Conservation (phyloP, 371 early-diverging fungal species). For the Zopfochytrium polystomum region DNA sequence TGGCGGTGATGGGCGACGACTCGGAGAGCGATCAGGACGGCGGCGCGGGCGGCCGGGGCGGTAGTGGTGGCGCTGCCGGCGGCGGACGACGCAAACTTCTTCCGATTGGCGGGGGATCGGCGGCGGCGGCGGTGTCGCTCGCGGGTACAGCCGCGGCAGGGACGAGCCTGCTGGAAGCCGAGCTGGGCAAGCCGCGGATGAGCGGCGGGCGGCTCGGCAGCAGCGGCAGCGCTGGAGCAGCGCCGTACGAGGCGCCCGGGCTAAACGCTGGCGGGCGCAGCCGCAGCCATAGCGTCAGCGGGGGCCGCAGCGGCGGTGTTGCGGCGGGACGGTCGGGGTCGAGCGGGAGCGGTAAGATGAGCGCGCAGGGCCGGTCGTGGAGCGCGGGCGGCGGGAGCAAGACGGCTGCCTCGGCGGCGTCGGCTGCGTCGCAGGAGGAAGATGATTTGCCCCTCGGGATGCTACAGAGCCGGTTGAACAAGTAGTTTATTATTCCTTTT, state of each 20-base stretch:
- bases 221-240: neutral
- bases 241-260: neutral
- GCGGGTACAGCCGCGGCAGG: conserved; percentile 2
- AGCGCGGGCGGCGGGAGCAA: neutral
- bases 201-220: conserved; percentile 8
- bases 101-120: neutral
- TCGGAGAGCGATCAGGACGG: neutral
- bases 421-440: conserved; percentile 3
- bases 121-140: conserved; percentile 3
- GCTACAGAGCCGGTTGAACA: conserved; percentile 11
- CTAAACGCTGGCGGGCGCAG: neutral
- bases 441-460: conserved; percentile 23
- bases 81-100: neutral
- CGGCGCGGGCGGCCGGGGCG: conserved; percentile 8
- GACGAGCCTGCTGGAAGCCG: neutral
- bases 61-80: too few species aligned
- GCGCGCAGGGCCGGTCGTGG: conserved; percentile 2
- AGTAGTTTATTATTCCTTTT: conserved; percentile 3
- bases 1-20: conserved; percentile 2
- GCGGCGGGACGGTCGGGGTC: conserved; percentile 2
- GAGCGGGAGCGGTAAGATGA: neutral
- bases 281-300: neutral
- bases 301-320: neutral
- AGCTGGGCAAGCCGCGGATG: conserved; percentile 1
- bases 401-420: neutral